Conservation (phyloP, 2,329 filamentous ascomycete species). For the Lojkania enalia region DNA sequence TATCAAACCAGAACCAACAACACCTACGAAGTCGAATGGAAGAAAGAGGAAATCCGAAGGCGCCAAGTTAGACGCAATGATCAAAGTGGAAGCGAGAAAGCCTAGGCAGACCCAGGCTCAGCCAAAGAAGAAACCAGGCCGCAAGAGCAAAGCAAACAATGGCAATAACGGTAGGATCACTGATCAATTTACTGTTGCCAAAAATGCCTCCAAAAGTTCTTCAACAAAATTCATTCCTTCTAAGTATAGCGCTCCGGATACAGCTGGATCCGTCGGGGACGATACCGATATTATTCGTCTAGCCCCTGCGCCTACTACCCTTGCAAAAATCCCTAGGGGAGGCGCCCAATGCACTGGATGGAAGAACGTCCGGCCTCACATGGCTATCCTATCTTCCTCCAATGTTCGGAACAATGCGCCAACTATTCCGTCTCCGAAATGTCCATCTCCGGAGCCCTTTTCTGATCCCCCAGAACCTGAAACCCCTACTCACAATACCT, state of each 20-base stretch:
- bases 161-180: slow-evolving; percentile 29
- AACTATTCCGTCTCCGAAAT: too few relatives aligned
- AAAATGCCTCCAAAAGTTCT: slow-evolving; percentile 15
- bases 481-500: too few relatives aligned
- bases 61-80: slow-evolving; percentile 1
- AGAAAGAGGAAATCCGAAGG: slow-evolving; percentile 35
- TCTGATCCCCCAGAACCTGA: too few relatives aligned
- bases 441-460: too few relatives aligned
- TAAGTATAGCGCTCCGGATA: neutral
- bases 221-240: slow-evolving; percentile 7
- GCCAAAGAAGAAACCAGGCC: slow-evolving; percentile 32
- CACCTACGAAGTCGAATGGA: slow-evolving; percentile 35
- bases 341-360: too few relatives aligned
- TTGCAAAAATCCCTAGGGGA: too few relatives aligned
- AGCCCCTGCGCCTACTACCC: too few relatives aligned
- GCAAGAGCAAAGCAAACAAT: slow-evolving; percentile 33
- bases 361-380: too few relatives aligned
- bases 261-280: neutral
- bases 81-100: slow-evolving; percentile 14
- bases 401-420: too few relatives aligned
- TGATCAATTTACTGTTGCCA: slow-evolving; percentile 34
- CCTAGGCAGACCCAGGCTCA: slow-evolving; percentile 18
- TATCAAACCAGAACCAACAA: slow-evolving; percentile 24
- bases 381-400: too few relatives aligned
- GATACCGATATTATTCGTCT: too few relatives aligned